Evolutionary conservation across 805 yeast genomes (phyloP), one percentile per base, ranked within the genome.

Genomic region (Isabelozyma pseudorhagii): DNA sequence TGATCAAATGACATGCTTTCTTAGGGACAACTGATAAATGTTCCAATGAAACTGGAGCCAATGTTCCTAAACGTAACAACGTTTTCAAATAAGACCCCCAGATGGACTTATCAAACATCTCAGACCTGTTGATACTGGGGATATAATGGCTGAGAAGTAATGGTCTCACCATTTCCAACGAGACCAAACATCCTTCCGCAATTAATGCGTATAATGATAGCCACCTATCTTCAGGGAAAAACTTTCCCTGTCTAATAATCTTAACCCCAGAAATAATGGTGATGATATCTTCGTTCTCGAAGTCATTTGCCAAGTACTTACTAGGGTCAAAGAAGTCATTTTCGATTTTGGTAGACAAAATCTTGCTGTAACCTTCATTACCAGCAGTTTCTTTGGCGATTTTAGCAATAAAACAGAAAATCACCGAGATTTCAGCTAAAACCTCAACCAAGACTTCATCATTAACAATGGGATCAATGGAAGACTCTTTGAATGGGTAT

Each of bases 191-290:
- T 25, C 84, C 79, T 54, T 85, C 85, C 34, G 80, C 72, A 17
- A 84, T 66, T 52, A 83, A 54, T 0, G 87, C 78, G 50, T 82
- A 78, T 21, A 88, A 65, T 0, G 94, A 85, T 6, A 89, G 65
- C 96, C 96, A 90, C 56, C 81, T 84, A 29, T 76, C 78, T 42
- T 77, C 75, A 3, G 93, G 93, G 71, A 79, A 87, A 60, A 79
- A 83, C 46, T 73, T 75, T 34, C 84, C 78, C 53, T 75, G 79
- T 47, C 83, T 63, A 51, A 85, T 65, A 28, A 77, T 63, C 55
- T 80, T 78, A 14, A 82, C 73, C 8, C 82, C 79, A 7, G 78
- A 72, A 40, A 81, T 74, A 17, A 82, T 57, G 10, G 72, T 64
- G 38, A 66, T 52, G 27, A 72, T 51, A 50, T 71, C 76, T 51